These are phyloP conservation scores for Mycena sanguinolenta DNA, from an alignment of 768 basidiomycete genomes.

Conservation along the genomic window DNA sequence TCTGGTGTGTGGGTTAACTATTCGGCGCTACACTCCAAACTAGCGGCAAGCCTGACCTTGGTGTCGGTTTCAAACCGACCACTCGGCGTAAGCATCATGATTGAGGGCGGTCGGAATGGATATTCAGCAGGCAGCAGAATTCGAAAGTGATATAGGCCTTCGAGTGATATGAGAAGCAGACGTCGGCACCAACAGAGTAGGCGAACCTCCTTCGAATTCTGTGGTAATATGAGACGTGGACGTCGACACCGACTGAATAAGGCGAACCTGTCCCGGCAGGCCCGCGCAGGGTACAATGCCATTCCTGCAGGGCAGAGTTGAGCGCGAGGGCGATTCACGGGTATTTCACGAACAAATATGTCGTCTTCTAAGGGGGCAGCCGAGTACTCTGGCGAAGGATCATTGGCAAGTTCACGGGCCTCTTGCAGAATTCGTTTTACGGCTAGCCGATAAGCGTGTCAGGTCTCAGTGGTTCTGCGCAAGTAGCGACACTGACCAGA, in stretches of 20 bases:
- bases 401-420: slow-evolving; percentile 87
- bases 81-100: slow-evolving; percentile 96
- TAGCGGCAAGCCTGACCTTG: slow-evolving; percentile 69
- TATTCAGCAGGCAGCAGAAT: slow-evolving; percentile 93
- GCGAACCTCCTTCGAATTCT: slow-evolving; percentile 87
- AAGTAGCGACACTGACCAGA: slow-evolving; percentile 66
- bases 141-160: slow-evolving; percentile 89
- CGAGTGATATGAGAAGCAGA: not conserved
- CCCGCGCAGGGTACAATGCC: slow-evolving; percentile 98
- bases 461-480: slow-evolving; percentile 13
- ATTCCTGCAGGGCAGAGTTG: slow-evolving; percentile 65
- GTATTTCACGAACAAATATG: slow-evolving; percentile 77
- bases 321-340: slow-evolving; percentile 21
- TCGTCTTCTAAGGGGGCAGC: slow-evolving; percentile 93
- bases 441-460: slow-evolving; percentile 57
- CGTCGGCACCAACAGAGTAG: not conserved
- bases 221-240: not conserved
- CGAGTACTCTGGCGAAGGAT: slow-evolving; percentile 88
- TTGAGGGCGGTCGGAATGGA: slow-evolving; percentile 95
- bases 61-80: slow-evolving; percentile 98
- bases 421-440: slow-evolving; percentile 99
- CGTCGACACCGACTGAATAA: not conserved
- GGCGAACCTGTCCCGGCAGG: slow-evolving; percentile 78
- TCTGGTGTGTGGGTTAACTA: slow-evolving; percentile 58
- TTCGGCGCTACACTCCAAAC: not conserved